Conservation (phyloP, 495 filamentous ascomycete species). For the Hypoxylon subgilvum region DNA sequence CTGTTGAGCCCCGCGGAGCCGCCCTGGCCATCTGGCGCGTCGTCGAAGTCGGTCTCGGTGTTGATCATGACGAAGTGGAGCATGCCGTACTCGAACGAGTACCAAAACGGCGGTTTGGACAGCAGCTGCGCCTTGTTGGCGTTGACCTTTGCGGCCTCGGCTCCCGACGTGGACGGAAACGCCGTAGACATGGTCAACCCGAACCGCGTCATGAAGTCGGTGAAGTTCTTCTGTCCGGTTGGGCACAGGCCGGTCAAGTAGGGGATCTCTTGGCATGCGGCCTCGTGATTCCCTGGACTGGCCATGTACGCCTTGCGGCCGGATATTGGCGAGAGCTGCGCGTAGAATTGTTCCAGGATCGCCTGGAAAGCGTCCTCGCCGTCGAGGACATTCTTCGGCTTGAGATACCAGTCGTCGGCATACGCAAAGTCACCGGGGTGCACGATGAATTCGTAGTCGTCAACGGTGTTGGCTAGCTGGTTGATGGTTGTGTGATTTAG, state of each 20-base stretch:
- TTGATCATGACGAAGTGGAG: constrained; percentile 63
- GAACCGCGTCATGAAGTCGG: constrained; percentile 64
- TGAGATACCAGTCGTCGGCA: constrained; percentile 56
- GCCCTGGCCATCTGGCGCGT: constrained; percentile 52
- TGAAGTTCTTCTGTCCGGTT: constrained; percentile 65
- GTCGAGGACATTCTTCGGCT: constrained; percentile 48
- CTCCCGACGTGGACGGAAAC: constrained; percentile 53
- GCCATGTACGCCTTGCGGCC: constrained; percentile 54
- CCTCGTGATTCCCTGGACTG: constrained; percentile 54
- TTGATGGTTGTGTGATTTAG: constrained; percentile 68
- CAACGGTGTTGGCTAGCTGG: constrained; percentile 58
- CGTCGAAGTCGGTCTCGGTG: constrained; percentile 60
- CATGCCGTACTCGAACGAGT: constrained; percentile 69
- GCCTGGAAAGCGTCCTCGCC: constrained; percentile 51
- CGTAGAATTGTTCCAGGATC: constrained; percentile 53
- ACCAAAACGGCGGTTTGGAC: constrained; percentile 68
- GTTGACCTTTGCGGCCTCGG: constrained; percentile 49
- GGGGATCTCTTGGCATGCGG: constrained; percentile 50
- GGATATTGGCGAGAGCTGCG: constrained; percentile 51
- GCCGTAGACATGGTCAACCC: constrained; percentile 56
- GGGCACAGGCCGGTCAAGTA: constrained; percentile 55
- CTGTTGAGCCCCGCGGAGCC: constrained; percentile 55
- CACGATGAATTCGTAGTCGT: constrained; percentile 65
- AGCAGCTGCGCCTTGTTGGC: constrained; percentile 56
- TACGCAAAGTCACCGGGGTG: constrained; percentile 62